Base-by-base conservation (phyloP, 805 yeast species). In the Dipodascopsis tothii region DNA sequence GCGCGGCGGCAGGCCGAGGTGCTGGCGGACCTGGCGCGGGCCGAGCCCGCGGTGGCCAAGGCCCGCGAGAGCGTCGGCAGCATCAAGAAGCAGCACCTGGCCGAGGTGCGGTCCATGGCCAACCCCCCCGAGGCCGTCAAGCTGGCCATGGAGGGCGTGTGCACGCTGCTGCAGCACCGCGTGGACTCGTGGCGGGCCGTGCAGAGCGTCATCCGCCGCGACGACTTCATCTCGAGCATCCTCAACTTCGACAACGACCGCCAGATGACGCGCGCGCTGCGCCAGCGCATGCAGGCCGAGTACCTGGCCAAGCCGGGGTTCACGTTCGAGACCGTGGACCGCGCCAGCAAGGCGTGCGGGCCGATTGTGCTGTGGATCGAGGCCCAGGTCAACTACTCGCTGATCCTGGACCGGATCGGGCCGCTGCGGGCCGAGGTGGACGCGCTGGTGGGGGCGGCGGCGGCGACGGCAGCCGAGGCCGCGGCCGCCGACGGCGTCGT, bases 261-360 rank as follows among this genome's bases (percentile, higher is more conserved):
- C 1, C 80, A 76, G 49, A 67, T 88, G 54, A 66, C 79, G 0
- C 59, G 67, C 1, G 73, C 71, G 3, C 53, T 80, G n/a, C 65
- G 85, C 27, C 55, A 63, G 0, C 68, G 63, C 41, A 77, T 90
- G 78, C 78, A 79, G 33, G 51, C 60, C 1, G 69, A 67, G 1
- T 90, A 82, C 56, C 62, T 88, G 7, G 66, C 80, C 0, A 67
- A 78, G 42, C 73, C 78, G 0, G 81, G 76, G 40, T 88, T 74
- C 59, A 84, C 75, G 33, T 81, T 65, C 55, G 87, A 80, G 38
- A 65, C 83, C 0, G 95, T 85, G 0, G 76, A 83, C 55, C 69
- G 96, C 33, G 97, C 97, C 3, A 82, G 94, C 61, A 86, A 84
- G 57, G 96, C 96, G 0, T 86, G 96, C 66, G 97, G 96, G 0